A percentile compares a stretch with the other conserved stretches of the same genome.
These are phyloP conservation scores for Plasmodium inui DNA, from an alignment of 169 alveolate genomes.

Conservation along the genomic window DNA sequence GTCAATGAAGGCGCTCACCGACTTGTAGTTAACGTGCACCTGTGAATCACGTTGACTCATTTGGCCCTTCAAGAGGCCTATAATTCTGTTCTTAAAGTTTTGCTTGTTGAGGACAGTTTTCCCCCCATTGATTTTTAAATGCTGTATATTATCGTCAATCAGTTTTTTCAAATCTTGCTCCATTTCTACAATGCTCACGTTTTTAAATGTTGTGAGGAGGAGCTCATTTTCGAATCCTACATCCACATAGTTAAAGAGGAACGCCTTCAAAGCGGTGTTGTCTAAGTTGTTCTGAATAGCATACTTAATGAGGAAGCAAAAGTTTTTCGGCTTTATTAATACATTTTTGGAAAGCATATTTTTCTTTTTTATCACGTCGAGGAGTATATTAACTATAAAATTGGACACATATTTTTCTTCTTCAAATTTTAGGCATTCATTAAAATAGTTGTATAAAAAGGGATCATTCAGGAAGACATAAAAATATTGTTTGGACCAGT, in stretches of 20 bases:
- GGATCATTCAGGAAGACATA: constrained; percentile 72
- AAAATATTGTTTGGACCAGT: constrained; percentile 70
- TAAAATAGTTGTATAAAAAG: constrained; percentile 68
- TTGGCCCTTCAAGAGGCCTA: constrained; percentile 37
- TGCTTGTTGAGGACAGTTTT: constrained; percentile 39
- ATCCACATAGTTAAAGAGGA: constrained; percentile 27
- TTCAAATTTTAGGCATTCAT: constrained; percentile 59
- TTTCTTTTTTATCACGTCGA: constrained; percentile 64
- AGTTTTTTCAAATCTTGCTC: constrained; percentile 20
- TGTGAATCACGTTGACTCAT: background rate
- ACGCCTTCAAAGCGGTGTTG: constrained; percentile 16
- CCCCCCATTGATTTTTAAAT: constrained; percentile 15
- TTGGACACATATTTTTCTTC: constrained; percentile 63
- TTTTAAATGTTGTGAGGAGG: constrained; percentile 9
- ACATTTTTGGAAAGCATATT: constrained; percentile 55
- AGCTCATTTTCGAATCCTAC: constrained; percentile 31
- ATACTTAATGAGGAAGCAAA: constrained; percentile 60
- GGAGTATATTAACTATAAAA: constrained; percentile 59
- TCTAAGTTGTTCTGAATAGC: constrained; percentile 34
- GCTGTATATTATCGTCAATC: constrained; percentile 33
- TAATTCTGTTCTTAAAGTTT: constrained; percentile 73
- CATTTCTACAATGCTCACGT: background rate
- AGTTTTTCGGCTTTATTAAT: constrained; percentile 52
- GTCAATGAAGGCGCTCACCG: constrained; percentile 27
- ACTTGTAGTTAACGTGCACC: constrained; percentile 26